Evolutionary conservation across 495 filamentous ascomycete species (phyloP).

Genomic region (Geopyxis carbonaria): DNA sequence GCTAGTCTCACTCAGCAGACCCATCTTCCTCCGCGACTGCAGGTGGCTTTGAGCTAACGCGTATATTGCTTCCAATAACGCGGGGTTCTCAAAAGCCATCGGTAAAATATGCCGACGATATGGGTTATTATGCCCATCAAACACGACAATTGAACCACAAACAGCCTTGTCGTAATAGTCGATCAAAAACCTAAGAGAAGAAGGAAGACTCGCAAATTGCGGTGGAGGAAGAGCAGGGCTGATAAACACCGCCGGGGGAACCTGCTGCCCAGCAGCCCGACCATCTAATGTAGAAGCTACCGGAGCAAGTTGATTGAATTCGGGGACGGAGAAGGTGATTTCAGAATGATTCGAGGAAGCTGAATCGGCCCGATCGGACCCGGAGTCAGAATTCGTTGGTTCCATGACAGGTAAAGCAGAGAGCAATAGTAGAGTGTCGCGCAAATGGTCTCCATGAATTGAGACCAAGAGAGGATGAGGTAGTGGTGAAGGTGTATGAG

Average conservation of each 20-base stretch:
- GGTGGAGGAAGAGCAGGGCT: slow-evolving; percentile 24
- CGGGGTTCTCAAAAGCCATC: slow-evolving; percentile 59
- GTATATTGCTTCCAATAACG: slow-evolving; percentile 80
- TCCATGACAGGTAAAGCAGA: too few species aligned
- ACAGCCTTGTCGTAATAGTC: slow-evolving; percentile 77
- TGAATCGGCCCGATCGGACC: slow-evolving; percentile 1
- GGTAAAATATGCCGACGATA: slow-evolving; percentile 71
- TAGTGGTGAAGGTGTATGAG: too few species aligned
- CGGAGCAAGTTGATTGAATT: slow-evolving; percentile 8
- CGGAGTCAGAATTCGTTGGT: slow-evolving; percentile 4
- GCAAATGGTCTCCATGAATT: too few species aligned
- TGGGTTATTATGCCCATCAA: slow-evolving; percentile 69
- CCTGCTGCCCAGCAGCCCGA: too few species aligned
- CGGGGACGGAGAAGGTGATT: slow-evolving; percentile 2
- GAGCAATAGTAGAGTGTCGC: too few species aligned
- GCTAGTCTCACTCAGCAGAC: slow-evolving; percentile 3
- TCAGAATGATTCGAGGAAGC: not conserved
- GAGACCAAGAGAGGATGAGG: too few species aligned
- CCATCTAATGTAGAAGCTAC: slow-evolving; percentile 5
- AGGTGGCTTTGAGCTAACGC: slow-evolving; percentile 78
- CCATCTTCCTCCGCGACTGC: slow-evolving; percentile 26
- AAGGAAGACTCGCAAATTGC: slow-evolving; percentile 33
- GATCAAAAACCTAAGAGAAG: slow-evolving; percentile 45
- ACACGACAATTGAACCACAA: slow-evolving; percentile 76
- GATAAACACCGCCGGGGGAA: not conserved